Percentiles rank a stretch among this genome's conserved stretches.
phyloP scores from a whole-genome alignment of 306 rosid genomes.

The Ziziphus jujuba region DNA sequence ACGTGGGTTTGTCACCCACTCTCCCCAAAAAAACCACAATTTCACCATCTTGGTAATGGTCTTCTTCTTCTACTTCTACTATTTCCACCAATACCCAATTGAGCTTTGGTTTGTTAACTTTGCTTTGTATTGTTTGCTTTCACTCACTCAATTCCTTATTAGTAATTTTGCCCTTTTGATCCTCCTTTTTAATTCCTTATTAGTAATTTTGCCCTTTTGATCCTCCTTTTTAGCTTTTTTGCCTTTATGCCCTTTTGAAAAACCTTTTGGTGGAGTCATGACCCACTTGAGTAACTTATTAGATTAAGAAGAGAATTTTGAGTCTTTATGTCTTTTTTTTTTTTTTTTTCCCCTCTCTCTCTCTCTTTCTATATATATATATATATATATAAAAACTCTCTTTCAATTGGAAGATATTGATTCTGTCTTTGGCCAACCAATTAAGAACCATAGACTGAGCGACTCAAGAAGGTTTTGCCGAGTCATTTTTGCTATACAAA shows the following conservation, averaged over 20 bases:
- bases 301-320: too few species aligned
- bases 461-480: slow-evolving; percentile 1
- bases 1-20: slow-evolving; percentile 90
- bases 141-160: not conserved
- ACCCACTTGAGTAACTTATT: slow-evolving; percentile 42
- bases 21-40: too few species aligned
- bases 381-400: not conserved
- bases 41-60: slow-evolving; percentile 23
- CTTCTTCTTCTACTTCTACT: slow-evolving; percentile 3
- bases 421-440: slow-evolving; percentile 34
- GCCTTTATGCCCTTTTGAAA: slow-evolving; percentile 44
- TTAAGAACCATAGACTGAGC: slow-evolving; percentile 24
- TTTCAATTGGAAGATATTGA: slow-evolving; percentile 7
- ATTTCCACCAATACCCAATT: slow-evolving; percentile 50
- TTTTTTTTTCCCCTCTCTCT: slow-evolving; percentile 15
- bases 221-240: slow-evolving; percentile 16
- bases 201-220: slow-evolving; percentile 21
- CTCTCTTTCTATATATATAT: not conserved
- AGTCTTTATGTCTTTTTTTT: too few species aligned
- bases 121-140: slow-evolving; percentile 30
- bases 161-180: too few species aligned
- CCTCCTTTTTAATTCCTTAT: slow-evolving; percentile 20
- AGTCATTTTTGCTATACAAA: slow-evolving; percentile 10
- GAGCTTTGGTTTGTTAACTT: slow-evolving; percentile 35
- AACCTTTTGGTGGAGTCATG: slow-evolving; percentile 47